These are phyloP conservation scores for Dunaliella sp. DNA, from an alignment of 139 green algal genomes.

Conservation along the genomic window DNA sequence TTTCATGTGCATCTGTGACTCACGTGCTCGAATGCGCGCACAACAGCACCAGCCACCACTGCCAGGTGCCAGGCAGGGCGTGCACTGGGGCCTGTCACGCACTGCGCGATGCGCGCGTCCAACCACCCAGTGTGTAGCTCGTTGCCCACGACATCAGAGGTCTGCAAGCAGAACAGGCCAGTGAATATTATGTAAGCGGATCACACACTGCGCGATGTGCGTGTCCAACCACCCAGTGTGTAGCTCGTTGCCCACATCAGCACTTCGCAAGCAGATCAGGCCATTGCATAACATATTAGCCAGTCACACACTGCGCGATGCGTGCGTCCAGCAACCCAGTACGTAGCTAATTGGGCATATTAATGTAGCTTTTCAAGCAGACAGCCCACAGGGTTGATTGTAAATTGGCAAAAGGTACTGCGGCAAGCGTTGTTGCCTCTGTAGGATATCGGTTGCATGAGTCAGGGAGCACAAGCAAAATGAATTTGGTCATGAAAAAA, in stretches of 20 bases:
- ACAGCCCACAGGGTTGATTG: too few relatives aligned
- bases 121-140: slow-evolving; percentile 95
- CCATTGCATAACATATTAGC: too few relatives aligned
- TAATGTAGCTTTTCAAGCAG: slow-evolving; percentile 48
- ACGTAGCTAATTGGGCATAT: slow-evolving; percentile 79
- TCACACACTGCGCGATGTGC: too few relatives aligned
- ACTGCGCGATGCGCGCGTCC: slow-evolving; percentile 86
- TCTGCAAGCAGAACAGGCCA: slow-evolving; percentile 7
- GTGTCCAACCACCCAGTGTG: slow-evolving; percentile 96
- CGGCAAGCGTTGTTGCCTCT: too few relatives aligned
- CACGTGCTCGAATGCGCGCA: slow-evolving; percentile 23
- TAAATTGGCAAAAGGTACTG: too few relatives aligned
- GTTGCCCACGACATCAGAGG: slow-evolving; percentile 70
- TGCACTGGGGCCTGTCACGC: slow-evolving; percentile 56
- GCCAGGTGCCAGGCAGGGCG: slow-evolving; percentile 86
- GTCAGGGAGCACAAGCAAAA: too few relatives aligned
- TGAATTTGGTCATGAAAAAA: too few relatives aligned
- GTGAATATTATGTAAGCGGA: too few relatives aligned
- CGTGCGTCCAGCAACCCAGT: slow-evolving; percentile 95
- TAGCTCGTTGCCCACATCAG: slow-evolving; percentile 74
- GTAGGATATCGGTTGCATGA: too few relatives aligned
- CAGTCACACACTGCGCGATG: slow-evolving; percentile 85
- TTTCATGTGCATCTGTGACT: too few relatives aligned
- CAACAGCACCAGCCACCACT: slow-evolving; percentile 77
- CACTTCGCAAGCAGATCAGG: too few relatives aligned